These are phyloP conservation scores for Trichoderma erinaceum DNA, from an alignment of 495 filamentous ascomycete genomes.

Conservation along the genomic window DNA sequence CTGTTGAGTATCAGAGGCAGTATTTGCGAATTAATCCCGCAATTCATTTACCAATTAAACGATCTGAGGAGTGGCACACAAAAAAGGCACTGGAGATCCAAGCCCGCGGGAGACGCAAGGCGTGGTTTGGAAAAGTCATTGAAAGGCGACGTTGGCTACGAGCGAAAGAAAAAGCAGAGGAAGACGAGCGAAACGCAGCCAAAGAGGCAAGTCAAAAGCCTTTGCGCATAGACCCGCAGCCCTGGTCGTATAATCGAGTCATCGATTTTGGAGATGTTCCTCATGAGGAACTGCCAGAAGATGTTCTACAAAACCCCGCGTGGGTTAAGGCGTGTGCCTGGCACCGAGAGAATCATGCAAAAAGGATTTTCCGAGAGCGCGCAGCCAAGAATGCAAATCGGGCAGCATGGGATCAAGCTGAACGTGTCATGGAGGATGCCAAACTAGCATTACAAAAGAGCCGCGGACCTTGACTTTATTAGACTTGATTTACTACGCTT, in stretches of 20 bases:
- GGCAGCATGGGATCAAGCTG: not conserved
- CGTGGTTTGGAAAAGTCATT: constrained; percentile 35
- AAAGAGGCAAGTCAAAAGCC: not conserved
- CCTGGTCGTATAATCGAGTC: not conserved
- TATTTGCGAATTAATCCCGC: constrained; percentile 38
- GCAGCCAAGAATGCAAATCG: not conserved
- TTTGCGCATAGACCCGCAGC: not conserved
- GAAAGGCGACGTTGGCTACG: constrained; percentile 29
- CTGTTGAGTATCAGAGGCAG: not conserved
- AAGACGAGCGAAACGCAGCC: not conserved
- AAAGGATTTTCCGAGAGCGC: constrained; percentile 12
- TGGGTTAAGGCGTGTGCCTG: constrained; percentile 24
- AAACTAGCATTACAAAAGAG: not conserved
- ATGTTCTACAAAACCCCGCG: constrained; percentile 24
- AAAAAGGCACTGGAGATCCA: constrained; percentile 39
- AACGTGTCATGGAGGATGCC: not conserved
- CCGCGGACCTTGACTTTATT: not conserved
- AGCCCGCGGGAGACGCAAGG: constrained; percentile 35
- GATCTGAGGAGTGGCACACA: constrained; percentile 33
- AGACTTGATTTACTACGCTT: not conserved
- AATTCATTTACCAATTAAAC: constrained; percentile 33
- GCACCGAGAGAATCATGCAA: constrained; percentile 16
- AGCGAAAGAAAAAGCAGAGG: constrained; percentile 17
- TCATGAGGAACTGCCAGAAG: constrained; percentile 17
- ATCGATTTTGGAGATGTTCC: constrained; percentile 16